Evolutionary conservation across 2,329 filamentous ascomycete genomes (phyloP).

Genomic region (Teratosphaeriaceae sp.): DNA sequence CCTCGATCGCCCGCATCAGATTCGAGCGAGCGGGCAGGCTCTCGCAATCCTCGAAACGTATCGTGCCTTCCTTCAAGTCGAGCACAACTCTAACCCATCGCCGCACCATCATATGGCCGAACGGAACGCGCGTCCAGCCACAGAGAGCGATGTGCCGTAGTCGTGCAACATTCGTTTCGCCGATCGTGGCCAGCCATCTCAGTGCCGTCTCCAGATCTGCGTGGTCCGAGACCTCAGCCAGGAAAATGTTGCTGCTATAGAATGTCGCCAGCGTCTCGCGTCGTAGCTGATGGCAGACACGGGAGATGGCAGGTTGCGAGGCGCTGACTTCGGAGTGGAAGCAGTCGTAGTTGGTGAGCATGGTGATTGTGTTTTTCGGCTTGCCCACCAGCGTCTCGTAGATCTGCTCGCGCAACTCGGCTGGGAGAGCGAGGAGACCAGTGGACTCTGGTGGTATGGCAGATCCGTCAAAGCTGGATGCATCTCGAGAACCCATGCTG

Average conservation of each 20-base stretch:
- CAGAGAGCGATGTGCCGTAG: constrained; percentile 15
- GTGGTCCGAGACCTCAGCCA: constrained; percentile 16
- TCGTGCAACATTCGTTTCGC: constrained; percentile 14
- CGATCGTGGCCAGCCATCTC: constrained; percentile 16
- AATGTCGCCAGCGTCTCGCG: constrained; percentile 17
- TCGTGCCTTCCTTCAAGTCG: constrained; percentile 15
- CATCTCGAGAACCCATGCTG: not conserved
- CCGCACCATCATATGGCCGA: constrained; percentile 17
- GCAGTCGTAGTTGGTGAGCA: constrained; percentile 14
- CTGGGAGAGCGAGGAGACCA: constrained; percentile 18
- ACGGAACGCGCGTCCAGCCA: constrained; percentile 19
- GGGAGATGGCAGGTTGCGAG: constrained; percentile 14
- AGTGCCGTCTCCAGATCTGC: constrained; percentile 15
- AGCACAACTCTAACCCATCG: constrained; percentile 16
- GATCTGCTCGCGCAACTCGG: constrained; percentile 23
- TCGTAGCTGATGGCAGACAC: constrained; percentile 17
- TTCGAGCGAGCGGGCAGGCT: not conserved
- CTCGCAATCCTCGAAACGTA: constrained; percentile 7
- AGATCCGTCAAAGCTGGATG: too few relatives aligned
- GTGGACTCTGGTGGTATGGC: too few relatives aligned
- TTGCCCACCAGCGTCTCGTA: constrained; percentile 20
- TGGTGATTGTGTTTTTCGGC: constrained; percentile 17
- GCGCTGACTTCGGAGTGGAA: constrained; percentile 14
- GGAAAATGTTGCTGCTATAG: constrained; percentile 21
- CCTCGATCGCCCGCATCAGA: constrained; percentile 2